phyloP scores from a whole-genome alignment of 1,284 basidiomycete genomes.

The Cryptococcus maquisensis region DNA sequence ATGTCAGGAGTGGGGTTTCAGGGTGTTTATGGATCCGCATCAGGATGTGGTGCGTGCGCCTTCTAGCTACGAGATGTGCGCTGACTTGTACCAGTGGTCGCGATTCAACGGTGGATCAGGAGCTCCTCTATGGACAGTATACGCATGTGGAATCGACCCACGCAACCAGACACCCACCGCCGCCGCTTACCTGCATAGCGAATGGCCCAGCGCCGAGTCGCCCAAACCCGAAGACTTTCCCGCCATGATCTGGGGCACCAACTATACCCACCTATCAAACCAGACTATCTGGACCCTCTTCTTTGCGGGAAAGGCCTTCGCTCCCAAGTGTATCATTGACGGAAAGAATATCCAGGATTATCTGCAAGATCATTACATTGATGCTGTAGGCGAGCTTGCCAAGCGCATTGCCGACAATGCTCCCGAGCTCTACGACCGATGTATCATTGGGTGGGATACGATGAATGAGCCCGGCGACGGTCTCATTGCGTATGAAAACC shows the following conservation, averaged over 20 bases:
- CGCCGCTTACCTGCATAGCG: constrained; percentile 80
- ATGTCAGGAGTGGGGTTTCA: constrained; percentile 93
- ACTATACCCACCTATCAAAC: constrained; percentile 81
- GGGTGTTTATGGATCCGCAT: constrained; percentile 91
- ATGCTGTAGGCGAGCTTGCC: constrained; percentile 70
- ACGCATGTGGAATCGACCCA: constrained; percentile 87
- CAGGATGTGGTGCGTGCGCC: constrained; percentile 77
- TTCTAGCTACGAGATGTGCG: background rate
- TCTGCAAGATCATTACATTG: constrained; percentile 79
- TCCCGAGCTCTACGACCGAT: constrained; percentile 69
- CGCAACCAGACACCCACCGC: constrained; percentile 77
- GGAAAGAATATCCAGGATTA: constrained; percentile 90
- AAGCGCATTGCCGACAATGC: constrained; percentile 64
- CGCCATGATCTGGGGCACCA: constrained; percentile 95
- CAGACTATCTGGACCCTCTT: constrained; percentile 93
- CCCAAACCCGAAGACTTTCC: constrained; percentile 72
- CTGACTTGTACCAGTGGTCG: constrained; percentile 69
- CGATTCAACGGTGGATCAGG: constrained; percentile 95
- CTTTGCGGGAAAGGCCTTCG: constrained; percentile 84
- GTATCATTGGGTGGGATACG: constrained; percentile 93
- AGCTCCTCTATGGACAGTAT: constrained; percentile 90
- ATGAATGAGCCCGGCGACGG: constrained; percentile 94
- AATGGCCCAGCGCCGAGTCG: constrained; percentile 62
- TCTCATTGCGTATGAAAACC: constrained; percentile 68
- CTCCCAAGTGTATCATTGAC: constrained; percentile 87